Conservation (phyloP, 2,329 filamentous ascomycete species). For the Colletotrichum paranaense region DNA sequence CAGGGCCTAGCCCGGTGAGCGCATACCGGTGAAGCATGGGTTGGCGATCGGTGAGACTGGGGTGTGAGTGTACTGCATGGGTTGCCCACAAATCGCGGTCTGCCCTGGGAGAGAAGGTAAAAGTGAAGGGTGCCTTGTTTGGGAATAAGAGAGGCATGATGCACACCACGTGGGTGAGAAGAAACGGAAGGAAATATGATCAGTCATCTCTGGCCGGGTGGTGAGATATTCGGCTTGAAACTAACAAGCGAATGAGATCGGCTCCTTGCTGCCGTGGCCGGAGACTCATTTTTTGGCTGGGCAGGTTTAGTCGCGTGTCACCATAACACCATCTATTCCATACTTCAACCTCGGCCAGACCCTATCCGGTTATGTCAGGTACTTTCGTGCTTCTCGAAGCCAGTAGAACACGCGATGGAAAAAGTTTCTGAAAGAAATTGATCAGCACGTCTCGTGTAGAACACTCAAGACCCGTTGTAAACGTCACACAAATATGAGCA, state of each 20-base stretch:
- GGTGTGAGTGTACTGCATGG: slow-evolving; percentile 15
- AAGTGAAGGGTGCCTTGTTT: background rate
- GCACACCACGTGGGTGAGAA: background rate
- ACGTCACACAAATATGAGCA: background rate
- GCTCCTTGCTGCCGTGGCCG: background rate
- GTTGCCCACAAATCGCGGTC: slow-evolving; percentile 8
- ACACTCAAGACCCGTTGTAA: background rate
- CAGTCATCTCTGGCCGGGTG: background rate
- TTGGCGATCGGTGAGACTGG: slow-evolving; percentile 29
- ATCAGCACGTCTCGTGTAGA: background rate
- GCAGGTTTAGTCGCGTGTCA: slow-evolving; percentile 2
- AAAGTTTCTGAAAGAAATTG: background rate
- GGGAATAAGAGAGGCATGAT: background rate
- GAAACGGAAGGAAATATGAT: background rate
- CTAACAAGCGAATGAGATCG: background rate
- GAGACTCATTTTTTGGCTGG: background rate
- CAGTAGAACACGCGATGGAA: background rate
- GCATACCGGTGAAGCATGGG: slow-evolving; percentile 25
- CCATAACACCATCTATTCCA: background rate
- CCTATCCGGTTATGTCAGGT: background rate
- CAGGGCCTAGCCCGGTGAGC: slow-evolving; percentile 14
- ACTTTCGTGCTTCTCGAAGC: background rate
- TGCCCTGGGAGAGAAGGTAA: background rate
- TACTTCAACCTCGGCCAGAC: background rate
- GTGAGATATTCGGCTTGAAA: slow-evolving; percentile 1